These are phyloP conservation scores for Moesziomyces globuligerus DNA, from an alignment of 1,284 basidiomycete species.

Conservation along the genomic window DNA sequence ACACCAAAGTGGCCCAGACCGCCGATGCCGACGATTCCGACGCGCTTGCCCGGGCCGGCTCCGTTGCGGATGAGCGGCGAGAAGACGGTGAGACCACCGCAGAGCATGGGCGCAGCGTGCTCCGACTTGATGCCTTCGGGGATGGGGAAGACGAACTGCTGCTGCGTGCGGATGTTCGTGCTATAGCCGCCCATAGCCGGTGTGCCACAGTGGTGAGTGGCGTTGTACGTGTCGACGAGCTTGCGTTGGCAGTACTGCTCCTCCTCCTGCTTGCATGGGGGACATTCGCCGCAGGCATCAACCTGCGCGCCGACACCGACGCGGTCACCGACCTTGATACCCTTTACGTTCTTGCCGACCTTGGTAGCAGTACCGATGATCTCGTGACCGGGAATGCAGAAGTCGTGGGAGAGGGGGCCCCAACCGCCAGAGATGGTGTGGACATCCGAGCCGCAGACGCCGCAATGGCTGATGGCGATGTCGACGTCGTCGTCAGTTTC, in stretches of 20 bases:
- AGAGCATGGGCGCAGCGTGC: constrained; percentile 72
- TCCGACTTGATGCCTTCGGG: constrained; percentile 74
- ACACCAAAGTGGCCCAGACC: constrained; percentile 69
- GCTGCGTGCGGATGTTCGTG: constrained; percentile 75
- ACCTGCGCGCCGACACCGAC: constrained; percentile 77
- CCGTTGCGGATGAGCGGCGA: constrained; percentile 75
- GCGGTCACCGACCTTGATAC: constrained; percentile 74
- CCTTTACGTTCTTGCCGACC: constrained; percentile 70
- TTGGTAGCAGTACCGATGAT: constrained; percentile 73
- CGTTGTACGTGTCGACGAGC: constrained; percentile 68
- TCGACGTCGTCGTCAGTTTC: constrained; percentile 62
- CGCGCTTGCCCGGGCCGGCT: constrained; percentile 74
- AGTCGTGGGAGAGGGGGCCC: constrained; percentile 60
- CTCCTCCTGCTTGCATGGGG: constrained; percentile 70
- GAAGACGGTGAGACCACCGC: constrained; percentile 76
- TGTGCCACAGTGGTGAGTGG: constrained; percentile 72
- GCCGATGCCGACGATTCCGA: constrained; percentile 74
- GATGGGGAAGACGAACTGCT: constrained; percentile 77
- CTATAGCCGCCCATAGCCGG: constrained; percentile 75
- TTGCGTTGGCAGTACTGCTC: constrained; percentile 61
- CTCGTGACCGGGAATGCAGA: constrained; percentile 72
- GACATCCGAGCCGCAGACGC: constrained; percentile 60
- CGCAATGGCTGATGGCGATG: constrained; percentile 62
- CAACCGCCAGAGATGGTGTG: constrained; percentile 65
- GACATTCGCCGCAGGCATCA: constrained; percentile 67